Evolutionary conservation across 495 filamentous ascomycete species (phyloP), one percentile per base, ranked within the genome.

Genomic region (Saxophila tyrrhenica): DNA sequence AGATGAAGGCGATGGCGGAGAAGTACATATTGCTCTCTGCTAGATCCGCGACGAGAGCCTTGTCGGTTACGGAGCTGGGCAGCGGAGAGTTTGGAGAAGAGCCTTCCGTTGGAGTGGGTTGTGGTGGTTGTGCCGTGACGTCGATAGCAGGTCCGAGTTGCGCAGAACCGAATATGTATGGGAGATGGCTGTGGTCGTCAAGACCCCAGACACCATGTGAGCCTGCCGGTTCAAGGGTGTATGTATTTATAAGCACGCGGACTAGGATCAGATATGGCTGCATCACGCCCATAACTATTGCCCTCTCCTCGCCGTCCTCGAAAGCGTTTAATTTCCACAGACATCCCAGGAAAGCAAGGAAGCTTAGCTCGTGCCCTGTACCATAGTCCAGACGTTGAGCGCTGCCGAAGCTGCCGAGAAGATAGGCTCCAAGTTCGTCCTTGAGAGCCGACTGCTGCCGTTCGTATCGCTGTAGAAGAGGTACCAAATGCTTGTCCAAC

Each of bases 1-100:
- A 85, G 64, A 99, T 96, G 71, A 99, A 99, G 9, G 87, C 90
- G 57, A 99, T 78, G n/a, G 92, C 94, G n/a, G 83, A 84, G 73
- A 96, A 99, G 68, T 99, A 99, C 74, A 99, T 78, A 67, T 96
- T 95, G 15, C 62, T 72, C 50, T 74, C 72, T 50, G 87, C 74
- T 65, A 89, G 80, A 41, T 75, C 70, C 42, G 86, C 75, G 25
- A 95, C 89, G 16, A 79, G 66, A 22, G 69, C 70, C 1, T 72
- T 62, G 58, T 89, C 89, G 11, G 78, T 73, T 3, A 96, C 78
- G 89, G 82, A 46, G 83, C 76, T 1, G 91, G 88, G 89, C 80
- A 52, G 78, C 73, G 11, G 75, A 73, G 0, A 84, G 62, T n/a
- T n/a, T n/a, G n/a, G n/a, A n/a, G n/a, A n/a, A 10, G 88, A 94